phyloP scores from a whole-genome alignment of 1,284 basidiomycete species.

The Tilletia setariae region DNA sequence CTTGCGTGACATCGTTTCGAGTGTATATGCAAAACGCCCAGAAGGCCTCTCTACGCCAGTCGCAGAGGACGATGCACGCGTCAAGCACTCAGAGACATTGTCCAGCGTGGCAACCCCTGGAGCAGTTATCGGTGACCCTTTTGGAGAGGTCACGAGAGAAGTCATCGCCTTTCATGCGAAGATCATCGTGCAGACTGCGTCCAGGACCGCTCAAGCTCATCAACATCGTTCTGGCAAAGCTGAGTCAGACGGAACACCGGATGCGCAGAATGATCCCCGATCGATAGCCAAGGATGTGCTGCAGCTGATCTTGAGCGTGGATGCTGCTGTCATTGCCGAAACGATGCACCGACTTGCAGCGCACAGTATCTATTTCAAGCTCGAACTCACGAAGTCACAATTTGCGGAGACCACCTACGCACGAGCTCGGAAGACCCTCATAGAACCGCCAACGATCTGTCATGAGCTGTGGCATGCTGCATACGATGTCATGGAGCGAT shows the following conservation, averaged over 20 bases:
- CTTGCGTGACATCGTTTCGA: neutral
- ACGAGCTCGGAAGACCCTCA: neutral
- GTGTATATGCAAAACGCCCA: neutral
- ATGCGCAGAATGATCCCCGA: neutral
- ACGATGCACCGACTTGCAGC: neutral
- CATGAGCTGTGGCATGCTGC: slow-evolving; percentile 2
- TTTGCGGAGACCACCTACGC: neutral
- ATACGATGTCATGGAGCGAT: slow-evolving; percentile 9
- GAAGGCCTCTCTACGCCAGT: neutral
- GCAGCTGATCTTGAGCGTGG: neutral
- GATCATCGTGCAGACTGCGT: neutral
- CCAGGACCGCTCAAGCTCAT: neutral
- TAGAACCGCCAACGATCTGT: neutral
- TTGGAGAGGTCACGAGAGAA: neutral
- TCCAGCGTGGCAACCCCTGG: too few relatives aligned
- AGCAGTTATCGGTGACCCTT: neutral
- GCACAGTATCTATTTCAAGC: neutral
- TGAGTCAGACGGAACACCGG: neutral
- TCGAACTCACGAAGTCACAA: neutral
- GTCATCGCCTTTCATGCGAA: slow-evolving; percentile 6
- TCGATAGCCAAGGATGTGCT: neutral
- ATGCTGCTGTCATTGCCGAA: neutral
- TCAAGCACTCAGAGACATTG: neutral
- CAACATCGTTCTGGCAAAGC: neutral
- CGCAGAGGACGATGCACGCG: neutral